Base-by-base conservation (phyloP, 164 flowering plant species). In the Macadamia integrifolia region DNA sequence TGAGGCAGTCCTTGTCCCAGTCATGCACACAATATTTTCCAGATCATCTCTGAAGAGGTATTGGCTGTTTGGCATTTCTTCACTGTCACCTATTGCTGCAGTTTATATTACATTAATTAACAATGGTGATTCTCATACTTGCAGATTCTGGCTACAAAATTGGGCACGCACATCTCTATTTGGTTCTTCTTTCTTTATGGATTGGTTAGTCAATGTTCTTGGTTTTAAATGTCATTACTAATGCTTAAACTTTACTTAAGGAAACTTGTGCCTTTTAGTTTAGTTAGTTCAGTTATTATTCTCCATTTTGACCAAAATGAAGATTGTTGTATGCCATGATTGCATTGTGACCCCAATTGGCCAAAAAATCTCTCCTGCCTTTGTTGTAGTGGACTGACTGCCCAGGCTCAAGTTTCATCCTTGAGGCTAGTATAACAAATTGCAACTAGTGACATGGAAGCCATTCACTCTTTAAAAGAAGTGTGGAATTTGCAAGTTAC, bases 81-180 rank as follows among this genome's bases (percentile, higher is more conserved):
- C 48, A 18, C 3, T 66, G 10, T 56, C 61, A 56, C 32, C 28
- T 57, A 15, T 9, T 62, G 17, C 32, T 61, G 23, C 9, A 6
- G 50, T 49, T 66, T 70, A 23, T 43, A 12, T 65, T 55, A 57
- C 46, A 29, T 52, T 11, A 44, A 58, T 10, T 15, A 17, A 30
- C 48, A 63, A 44, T 23, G 23, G 48, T 32, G 15, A 18, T 18
- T 46, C 63, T 29, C 65, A 58, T 65, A 68, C 40, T 72, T 79
- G 75, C 92, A 94, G 99, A 74, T 83, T 94, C 66, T 94, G 99
- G 99, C 81, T 92, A 23, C 97, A 88, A 75, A 86, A 87, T 67
- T 90, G 92, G 93, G 87, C 74, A 42, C 97, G 95, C 50, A 82
- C 89, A 29, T 81, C 93, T 46, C 68, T 82, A 58, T 74, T 79